These are phyloP conservation scores for Cinnamomum chago DNA, from an alignment of 164 flowering plant species.

Conservation along the genomic window DNA sequence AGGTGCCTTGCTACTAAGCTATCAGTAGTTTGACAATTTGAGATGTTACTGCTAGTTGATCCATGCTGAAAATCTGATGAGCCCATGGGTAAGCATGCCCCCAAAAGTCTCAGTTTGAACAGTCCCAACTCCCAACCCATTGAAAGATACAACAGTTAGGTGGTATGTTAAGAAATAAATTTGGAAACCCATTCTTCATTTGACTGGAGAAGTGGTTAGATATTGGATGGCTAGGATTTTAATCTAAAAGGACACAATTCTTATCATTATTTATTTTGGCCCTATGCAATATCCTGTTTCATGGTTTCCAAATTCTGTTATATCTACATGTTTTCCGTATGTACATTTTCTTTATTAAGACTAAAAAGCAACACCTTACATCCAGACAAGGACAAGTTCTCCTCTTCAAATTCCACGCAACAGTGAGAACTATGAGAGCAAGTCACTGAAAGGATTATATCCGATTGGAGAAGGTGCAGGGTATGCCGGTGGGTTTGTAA, in stretches of 20 bases:
- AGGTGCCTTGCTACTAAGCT: too few species aligned
- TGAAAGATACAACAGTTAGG: too few species aligned
- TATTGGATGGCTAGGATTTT: not conserved
- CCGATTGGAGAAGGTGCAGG: conserved; percentile 99
- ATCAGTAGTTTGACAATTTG: too few species aligned
- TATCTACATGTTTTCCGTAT: not conserved
- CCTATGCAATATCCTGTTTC: not conserved
- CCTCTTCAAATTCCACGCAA: conserved; percentile 77
- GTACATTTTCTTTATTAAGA: too few species aligned
- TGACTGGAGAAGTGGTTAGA: not conserved
- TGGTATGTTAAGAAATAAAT: too few species aligned
- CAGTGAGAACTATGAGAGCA: conserved; percentile 68
- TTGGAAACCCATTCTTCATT: too few species aligned
- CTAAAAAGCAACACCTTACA: not conserved
- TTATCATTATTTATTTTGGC: too few species aligned
- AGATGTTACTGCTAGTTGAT: too few species aligned
- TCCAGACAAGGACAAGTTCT: conserved; percentile 94
- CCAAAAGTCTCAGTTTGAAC: too few species aligned
- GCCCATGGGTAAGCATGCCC: too few species aligned
- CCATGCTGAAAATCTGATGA: too few species aligned
- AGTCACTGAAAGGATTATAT: conserved; percentile 70
- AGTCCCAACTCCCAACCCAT: too few species aligned
- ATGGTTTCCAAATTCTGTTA: not conserved
- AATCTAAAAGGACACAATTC: not conserved
- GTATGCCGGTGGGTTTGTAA: conserved; percentile 96